phyloP scores from a whole-genome alignment of 192 early-diverging fungal genomes.

The Entophlyctis luteolus region DNA sequence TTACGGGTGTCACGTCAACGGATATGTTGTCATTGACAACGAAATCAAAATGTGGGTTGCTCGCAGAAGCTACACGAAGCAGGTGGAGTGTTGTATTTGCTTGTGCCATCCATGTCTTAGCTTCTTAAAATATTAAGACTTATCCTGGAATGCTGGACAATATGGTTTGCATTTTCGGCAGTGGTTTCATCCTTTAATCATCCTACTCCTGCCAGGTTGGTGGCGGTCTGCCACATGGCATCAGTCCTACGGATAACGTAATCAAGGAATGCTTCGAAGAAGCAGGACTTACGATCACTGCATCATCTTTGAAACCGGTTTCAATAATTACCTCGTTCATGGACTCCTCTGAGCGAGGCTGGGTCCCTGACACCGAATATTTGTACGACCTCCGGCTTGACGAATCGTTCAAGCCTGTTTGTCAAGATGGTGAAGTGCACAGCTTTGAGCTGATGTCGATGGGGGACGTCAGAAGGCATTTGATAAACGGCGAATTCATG shows the following conservation, averaged over 20 bases:
- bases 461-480: slow-evolving; percentile 48
- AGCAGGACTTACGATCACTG: slow-evolving; percentile 56
- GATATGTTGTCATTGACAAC: neutral
- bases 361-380: slow-evolving; percentile 81
- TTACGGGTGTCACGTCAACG: slow-evolving; percentile 88
- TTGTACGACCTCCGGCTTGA: slow-evolving; percentile 84
- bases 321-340: slow-evolving; percentile 73
- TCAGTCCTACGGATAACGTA: slow-evolving; percentile 60
- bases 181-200: neutral
- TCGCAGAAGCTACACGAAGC: slow-evolving; percentile 45
- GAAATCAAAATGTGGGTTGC: slow-evolving; percentile 84
- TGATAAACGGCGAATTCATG: slow-evolving; percentile 61
- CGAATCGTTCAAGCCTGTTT: slow-evolving; percentile 39
- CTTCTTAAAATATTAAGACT: slow-evolving; percentile 48
- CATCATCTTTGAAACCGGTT: slow-evolving; percentile 39
- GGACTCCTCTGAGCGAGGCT: slow-evolving; percentile 40
- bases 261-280: slow-evolving; percentile 91
- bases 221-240: slow-evolving; percentile 64
- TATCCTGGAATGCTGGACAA: slow-evolving; percentile 75
- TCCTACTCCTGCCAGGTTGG: slow-evolving; percentile 8
- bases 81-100: neutral
- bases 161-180: slow-evolving; percentile 11
- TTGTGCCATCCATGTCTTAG: neutral
- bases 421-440: slow-evolving; percentile 80
- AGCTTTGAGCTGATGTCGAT: slow-evolving; percentile 68